Evolutionary conservation across 768 basidiomycete species (phyloP), one percentile per base, ranked within the genome.

Genomic region (Fibroporia radiculosa): DNA sequence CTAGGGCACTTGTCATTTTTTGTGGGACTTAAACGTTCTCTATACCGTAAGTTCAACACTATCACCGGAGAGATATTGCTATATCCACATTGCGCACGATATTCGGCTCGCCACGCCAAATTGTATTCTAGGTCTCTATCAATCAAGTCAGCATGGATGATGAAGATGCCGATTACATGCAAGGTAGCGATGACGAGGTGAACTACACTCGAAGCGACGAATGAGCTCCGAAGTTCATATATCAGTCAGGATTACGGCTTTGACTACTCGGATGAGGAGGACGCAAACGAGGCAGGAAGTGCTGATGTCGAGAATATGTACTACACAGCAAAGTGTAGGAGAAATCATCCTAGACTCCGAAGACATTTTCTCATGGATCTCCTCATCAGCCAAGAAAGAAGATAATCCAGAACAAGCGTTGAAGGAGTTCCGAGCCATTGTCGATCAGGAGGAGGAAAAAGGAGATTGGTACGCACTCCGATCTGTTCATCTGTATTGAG

Each of bases 291-390:
- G 54, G 74, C 79, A 1, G 85, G 77, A 39, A 87, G 79, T 42
- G 86, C 80, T 20, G 93, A 96, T 65, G 80, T 96, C 35, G 96
- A 99, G 69, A 99, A 99, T 60, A 80, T 93, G 78, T 99, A 99
- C 67, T 98, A 98, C 63, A 86, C 83, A 39, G 96, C 96, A 10
- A 99, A 99, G 66, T 82, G 95, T 97, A 53, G 41, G 83, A 64
- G 48, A 32, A 3, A 33, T 7, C 22, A 3, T 20, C 10, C 7
- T 27, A 22, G 25, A 18, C 12, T 8, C 29, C n/a, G 29, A 31
- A 8, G 29, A 8, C 29, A 18, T 7, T 19, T 18, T 35, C 7
- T 35, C 20, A n/a, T 35, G 8, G 8, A 18, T 35, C 8, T 6
- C n/a, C 19, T 4, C 35, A 34, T 19, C 53, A 93, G 93, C 84